A percentile compares a stretch with the other conserved stretches of the same genome.
These are phyloP conservation scores for Yarrowia porcina DNA, from an alignment of 805 yeast genomes.

Conservation along the genomic window DNA sequence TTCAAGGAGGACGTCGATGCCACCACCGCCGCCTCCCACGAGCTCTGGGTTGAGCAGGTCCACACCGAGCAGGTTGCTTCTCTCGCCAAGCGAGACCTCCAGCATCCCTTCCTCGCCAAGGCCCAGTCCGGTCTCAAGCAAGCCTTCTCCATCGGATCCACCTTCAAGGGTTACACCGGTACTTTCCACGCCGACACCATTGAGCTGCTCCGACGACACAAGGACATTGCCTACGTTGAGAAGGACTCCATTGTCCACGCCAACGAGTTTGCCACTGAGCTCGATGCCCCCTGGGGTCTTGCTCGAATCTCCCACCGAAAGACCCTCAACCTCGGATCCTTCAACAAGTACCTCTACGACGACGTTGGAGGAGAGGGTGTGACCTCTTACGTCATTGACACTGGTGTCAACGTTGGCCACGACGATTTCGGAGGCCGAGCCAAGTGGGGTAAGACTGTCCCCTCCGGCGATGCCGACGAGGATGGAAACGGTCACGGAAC, in stretches of 20 bases:
- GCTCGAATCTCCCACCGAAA: conserved; percentile 67
- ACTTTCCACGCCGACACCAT: conserved; percentile 71
- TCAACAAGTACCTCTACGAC: conserved; percentile 59
- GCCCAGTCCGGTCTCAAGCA: conserved; percentile 35
- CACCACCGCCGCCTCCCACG: conserved; percentile 60
- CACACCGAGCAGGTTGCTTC: conserved; percentile 34
- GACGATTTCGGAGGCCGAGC: conserved; percentile 61
- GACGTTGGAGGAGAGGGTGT: conserved; percentile 62
- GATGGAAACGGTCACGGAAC: conserved; percentile 66
- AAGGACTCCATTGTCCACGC: conserved; percentile 55
- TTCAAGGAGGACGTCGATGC: conserved; percentile 62
- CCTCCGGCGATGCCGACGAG: conserved; percentile 45
- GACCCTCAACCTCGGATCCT: conserved; percentile 55
- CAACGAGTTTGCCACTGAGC: conserved; percentile 48
- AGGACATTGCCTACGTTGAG: conserved; percentile 59
- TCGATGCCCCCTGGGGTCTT: conserved; percentile 73
- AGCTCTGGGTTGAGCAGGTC: conserved; percentile 54
- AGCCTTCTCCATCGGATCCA: conserved; percentile 51
- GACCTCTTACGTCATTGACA: conserved; percentile 74
- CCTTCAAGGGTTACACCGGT: conserved; percentile 79
- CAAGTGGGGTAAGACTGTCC: conserved; percentile 57
- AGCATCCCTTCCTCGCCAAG: conserved; percentile 33
- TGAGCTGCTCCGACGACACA: conserved; percentile 62
- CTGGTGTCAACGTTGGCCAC: conserved; percentile 60
- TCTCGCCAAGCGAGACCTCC: conserved; percentile 42